phyloP scores from a whole-genome alignment of 257 asterid genomes.

The Sherardia arvensis region DNA sequence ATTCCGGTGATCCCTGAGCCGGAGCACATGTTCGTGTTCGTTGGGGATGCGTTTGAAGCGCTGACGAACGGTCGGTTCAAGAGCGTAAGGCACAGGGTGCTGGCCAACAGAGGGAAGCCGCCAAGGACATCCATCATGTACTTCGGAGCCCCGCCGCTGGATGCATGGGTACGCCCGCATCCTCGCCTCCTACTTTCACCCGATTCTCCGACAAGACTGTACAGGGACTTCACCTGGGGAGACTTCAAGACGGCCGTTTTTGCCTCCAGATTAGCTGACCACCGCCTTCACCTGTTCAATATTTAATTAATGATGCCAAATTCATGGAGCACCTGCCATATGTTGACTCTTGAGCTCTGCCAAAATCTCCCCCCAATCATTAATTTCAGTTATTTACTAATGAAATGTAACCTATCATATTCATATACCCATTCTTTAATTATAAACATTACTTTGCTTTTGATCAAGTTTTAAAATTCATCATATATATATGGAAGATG shows the following conservation, averaged over 20 bases:
- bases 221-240: conserved; percentile 59
- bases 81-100: conserved; percentile 60
- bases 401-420: too few species aligned
- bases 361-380: too few species aligned
- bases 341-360: too few species aligned
- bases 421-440: too few species aligned
- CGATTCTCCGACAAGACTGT: conserved; percentile 16
- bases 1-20: conserved; percentile 54
- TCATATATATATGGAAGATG: too few species aligned
- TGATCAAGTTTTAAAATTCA: too few species aligned
- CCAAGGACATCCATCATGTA: conserved; percentile 60
- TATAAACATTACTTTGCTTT: too few species aligned
- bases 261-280: conserved; percentile 38
- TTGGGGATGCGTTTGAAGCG: conserved; percentile 62
- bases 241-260: conserved; percentile 48
- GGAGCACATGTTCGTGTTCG: conserved; percentile 45
- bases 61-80: conserved; percentile 59
- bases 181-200: conserved; percentile 14
- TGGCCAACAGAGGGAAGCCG: conserved; percentile 29
- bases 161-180: conserved; percentile 32
- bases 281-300: conserved; percentile 45
- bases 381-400: too few species aligned
- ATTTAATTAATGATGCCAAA: too few species aligned
- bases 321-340: too few species aligned
- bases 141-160: conserved; percentile 58